A percentile compares a stretch with the other conserved stretches of the same genome.
Conservation (phyloP, 2,329 filamentous ascomycete genomes). For the Sporothrix brasiliensis region DNA sequence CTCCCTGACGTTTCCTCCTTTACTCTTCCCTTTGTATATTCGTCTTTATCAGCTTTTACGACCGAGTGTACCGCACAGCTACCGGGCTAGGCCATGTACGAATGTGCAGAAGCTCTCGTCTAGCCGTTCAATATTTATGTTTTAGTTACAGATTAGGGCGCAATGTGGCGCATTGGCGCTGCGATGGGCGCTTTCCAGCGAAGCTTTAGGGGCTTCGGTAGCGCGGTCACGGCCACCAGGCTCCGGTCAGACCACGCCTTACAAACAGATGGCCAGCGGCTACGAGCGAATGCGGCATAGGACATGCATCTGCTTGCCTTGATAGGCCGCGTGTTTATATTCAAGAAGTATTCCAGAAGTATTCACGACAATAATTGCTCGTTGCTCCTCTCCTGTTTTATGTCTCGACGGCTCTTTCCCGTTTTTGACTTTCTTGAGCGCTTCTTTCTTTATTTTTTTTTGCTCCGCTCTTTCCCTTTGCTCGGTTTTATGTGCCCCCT, state of each 20-base stretch:
- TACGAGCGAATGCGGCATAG: conserved; percentile 13
- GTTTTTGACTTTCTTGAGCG: not conserved
- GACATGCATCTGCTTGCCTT: not conserved
- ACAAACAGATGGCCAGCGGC: conserved; percentile 21
- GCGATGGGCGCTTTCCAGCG: not conserved
- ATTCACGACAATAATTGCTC: conserved; percentile 1
- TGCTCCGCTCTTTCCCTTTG: not conserved
- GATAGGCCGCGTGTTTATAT: conserved; percentile 7
- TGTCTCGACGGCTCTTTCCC: not conserved
- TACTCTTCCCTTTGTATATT: not conserved
- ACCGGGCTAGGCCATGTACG: conserved; percentile 1
- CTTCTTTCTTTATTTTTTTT: conserved; percentile 1
- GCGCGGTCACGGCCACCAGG: not conserved
- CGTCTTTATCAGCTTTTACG: not conserved
- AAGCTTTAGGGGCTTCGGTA: not conserved
- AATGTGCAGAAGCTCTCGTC: not conserved
- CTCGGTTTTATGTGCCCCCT: not conserved
- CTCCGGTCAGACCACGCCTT: not conserved
- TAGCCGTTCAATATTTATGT: not conserved
- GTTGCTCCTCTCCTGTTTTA: not conserved
- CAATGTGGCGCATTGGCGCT: not conserved
- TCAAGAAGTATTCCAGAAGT: not conserved
- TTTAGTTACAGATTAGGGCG: not conserved
- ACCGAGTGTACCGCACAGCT: not conserved
- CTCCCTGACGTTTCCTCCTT: not conserved